These are phyloP conservation scores for Chaetomium tenue DNA, from an alignment of 495 filamentous ascomycete genomes.

Conservation along the genomic window DNA sequence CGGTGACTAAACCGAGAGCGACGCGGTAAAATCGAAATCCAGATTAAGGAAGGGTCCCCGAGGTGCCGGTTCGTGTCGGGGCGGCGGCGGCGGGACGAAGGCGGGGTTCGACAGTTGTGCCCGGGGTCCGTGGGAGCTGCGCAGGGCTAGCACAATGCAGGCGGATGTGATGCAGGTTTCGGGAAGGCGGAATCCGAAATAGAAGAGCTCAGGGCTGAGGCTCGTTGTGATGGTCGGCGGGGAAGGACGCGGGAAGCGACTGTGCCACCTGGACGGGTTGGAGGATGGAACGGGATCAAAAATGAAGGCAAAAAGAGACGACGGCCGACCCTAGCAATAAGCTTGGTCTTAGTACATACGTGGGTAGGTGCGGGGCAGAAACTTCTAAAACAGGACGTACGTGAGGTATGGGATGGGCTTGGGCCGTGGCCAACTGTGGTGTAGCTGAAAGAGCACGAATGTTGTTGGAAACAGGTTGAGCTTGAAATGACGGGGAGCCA, in stretches of 20 bases:
- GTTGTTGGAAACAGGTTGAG: constrained; percentile 28
- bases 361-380: constrained; percentile 13
- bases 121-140: constrained; percentile 8
- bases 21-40: constrained; percentile 11
- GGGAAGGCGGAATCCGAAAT: not conserved
- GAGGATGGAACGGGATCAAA: constrained; percentile 8
- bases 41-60: constrained; percentile 15
- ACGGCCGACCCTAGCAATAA: constrained; percentile 6
- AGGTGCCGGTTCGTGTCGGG: not conserved
- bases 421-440: constrained; percentile 15
- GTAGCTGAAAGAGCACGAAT: constrained; percentile 25
- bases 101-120: constrained; percentile 17
- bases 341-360: constrained; percentile 4
- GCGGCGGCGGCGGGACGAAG: constrained; percentile 8
- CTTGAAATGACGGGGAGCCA: constrained; percentile 32
- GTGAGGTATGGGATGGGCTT: constrained; percentile 9
- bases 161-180: not conserved
- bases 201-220: constrained; percentile 1
- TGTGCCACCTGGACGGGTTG: constrained; percentile 22
- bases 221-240: constrained; percentile 8
- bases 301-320: constrained; percentile 19
- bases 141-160: constrained; percentile 17
- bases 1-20: constrained; percentile 20
- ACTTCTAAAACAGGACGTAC: not conserved
- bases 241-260: constrained; percentile 15